These are phyloP conservation scores for Heimioporus retisporus DNA, from an alignment of 1,284 basidiomycete genomes.

Conservation along the genomic window DNA sequence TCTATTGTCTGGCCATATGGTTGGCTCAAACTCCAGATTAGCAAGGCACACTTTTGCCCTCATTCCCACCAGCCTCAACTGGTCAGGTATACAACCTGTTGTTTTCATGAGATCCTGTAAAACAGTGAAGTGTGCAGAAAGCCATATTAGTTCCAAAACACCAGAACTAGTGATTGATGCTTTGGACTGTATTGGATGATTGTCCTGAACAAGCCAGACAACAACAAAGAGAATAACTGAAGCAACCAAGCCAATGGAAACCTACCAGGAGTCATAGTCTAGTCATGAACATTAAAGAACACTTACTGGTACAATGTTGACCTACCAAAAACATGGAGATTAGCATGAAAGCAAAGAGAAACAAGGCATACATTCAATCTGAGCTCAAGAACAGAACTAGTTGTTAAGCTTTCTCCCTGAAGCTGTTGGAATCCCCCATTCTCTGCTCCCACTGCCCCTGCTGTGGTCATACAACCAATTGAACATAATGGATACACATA, in stretches of 20 bases:
- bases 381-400: neutral
- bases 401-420: neutral
- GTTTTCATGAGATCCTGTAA: conserved; percentile 10
- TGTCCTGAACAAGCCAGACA: neutral
- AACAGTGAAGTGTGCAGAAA: neutral
- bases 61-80: conserved; percentile 11
- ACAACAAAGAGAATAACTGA: conserved; percentile 14
- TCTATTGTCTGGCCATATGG: no score
- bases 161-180: neutral
- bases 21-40: neutral
- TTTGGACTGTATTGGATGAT: neutral
- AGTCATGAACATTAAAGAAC: neutral
- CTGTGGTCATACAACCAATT: neutral
- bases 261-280: neutral
- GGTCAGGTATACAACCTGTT: neutral
- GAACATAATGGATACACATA: neutral
- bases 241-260: conserved; percentile 12
- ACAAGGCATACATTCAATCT: conserved; percentile 25
- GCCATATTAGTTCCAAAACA: conserved; percentile 9
- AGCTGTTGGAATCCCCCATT: conserved; percentile 15
- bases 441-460: conserved; percentile 1
- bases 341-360: neutral
- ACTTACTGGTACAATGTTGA: conserved; percentile 5
- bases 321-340: neutral
- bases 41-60: conserved; percentile 13